Conservation (phyloP, 2,329 filamentous ascomycete species). For the Aspergillus udagawae region DNA sequence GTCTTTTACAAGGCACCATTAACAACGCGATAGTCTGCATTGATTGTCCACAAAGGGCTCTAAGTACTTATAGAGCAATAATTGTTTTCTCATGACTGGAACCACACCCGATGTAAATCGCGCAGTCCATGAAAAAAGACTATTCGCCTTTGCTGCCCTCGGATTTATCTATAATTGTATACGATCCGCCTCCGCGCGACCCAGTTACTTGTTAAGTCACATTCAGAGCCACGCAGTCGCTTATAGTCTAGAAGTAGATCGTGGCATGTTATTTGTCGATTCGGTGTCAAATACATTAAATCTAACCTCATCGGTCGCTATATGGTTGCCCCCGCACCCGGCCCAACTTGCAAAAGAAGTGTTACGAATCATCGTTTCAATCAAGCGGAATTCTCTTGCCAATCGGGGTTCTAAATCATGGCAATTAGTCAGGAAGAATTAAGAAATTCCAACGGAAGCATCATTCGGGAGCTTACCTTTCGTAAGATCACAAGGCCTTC, state of each 20-base stretch:
- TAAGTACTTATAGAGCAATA: neutral
- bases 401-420: slow-evolving; percentile 42
- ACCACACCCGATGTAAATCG: neutral
- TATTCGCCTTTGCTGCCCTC: neutral
- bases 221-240: neutral
- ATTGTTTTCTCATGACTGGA: neutral
- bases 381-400: slow-evolving; percentile 37
- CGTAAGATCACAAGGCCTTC: slow-evolving; percentile 94
- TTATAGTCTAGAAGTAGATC: neutral
- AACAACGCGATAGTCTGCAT: neutral
- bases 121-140: neutral
- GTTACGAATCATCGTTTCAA: slow-evolving; percentile 15
- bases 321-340: slow-evolving; percentile 14
- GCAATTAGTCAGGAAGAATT: slow-evolving; percentile 20
- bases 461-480: slow-evolving; percentile 64
- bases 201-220: neutral
- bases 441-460: neutral
- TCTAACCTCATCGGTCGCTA: slow-evolving; percentile 23
- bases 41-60: neutral
- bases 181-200: neutral
- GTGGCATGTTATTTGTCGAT: slow-evolving; percentile 28
- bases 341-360: slow-evolving; percentile 13
- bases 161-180: neutral
- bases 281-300: slow-evolving; percentile 36
- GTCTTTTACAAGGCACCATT: neutral